These are phyloP conservation scores for Spergularia azorica DNA, from an alignment of 179 eudicot species.

Conservation along the genomic window DNA sequence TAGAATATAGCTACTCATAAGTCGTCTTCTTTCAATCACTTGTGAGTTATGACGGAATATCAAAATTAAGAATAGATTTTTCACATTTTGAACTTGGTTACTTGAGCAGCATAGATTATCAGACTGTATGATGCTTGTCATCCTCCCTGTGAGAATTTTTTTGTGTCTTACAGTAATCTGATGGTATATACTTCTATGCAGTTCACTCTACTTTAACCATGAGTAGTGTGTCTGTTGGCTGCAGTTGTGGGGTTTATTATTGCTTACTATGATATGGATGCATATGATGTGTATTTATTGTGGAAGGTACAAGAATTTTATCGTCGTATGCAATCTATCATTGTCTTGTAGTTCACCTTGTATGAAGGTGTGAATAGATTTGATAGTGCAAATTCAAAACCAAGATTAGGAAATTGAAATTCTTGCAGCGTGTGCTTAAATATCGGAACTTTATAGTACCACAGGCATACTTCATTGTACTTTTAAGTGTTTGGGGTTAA, in stretches of 20 bases:
- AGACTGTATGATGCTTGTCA: neutral
- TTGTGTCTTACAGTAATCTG: neutral
- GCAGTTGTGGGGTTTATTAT: neutral
- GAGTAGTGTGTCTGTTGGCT: neutral
- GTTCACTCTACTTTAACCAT: too few relatives aligned
- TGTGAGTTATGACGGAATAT: too few relatives aligned
- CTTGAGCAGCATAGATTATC: neutral
- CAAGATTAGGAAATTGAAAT: too few relatives aligned
- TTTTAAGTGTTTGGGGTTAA: neutral
- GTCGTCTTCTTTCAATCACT: neutral
- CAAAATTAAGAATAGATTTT: neutral
- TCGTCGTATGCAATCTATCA: neutral
- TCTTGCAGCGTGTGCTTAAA: too few relatives aligned
- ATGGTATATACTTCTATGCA: too few relatives aligned
- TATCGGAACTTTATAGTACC: too few relatives aligned
- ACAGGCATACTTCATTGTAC: too few relatives aligned
- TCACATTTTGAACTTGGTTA: neutral
- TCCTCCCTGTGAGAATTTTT: neutral
- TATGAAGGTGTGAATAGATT: neutral
- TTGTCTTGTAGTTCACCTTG: neutral
- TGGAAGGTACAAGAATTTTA: neutral
- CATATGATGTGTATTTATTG: slow-evolving; percentile 7
- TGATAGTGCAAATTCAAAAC: too few relatives aligned
- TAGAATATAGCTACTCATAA: neutral
- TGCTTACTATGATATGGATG: slow-evolving; percentile 3